phyloP scores from a whole-genome alignment of 768 basidiomycete species.

The Boletus reticulatus region DNA sequence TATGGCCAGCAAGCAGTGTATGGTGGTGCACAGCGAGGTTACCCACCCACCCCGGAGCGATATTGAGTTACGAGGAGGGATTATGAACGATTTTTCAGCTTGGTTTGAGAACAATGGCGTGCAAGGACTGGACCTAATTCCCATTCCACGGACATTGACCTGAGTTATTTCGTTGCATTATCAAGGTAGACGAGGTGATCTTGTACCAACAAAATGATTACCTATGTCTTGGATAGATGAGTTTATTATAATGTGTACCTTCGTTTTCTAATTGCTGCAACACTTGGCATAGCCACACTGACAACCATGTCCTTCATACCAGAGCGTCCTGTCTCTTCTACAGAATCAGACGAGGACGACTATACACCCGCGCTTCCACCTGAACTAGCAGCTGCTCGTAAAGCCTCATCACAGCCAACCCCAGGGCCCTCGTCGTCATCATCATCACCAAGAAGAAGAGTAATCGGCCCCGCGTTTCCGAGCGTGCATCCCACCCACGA shows the following conservation, averaged over 20 bases:
- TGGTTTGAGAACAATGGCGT: slow-evolving; percentile 3
- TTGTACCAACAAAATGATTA: too few species aligned
- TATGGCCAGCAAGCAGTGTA: slow-evolving; percentile 25
- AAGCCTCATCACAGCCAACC: slow-evolving; percentile 22
- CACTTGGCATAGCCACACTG: too few species aligned
- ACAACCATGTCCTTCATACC: slow-evolving; percentile 44
- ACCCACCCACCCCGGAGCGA: slow-evolving; percentile 48
- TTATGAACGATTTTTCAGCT: slow-evolving; percentile 4
- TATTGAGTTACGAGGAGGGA: slow-evolving; percentile 33
- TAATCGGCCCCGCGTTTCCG: slow-evolving; percentile 56
- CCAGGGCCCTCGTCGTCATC: slow-evolving; percentile 25
- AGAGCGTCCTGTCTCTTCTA: slow-evolving; percentile 35
- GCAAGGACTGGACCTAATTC: slow-evolving; percentile 15
- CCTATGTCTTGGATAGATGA: background rate
- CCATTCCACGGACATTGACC: slow-evolving; percentile 13
- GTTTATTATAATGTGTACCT: background rate
- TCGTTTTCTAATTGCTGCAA: too few species aligned
- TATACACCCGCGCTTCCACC: slow-evolving; percentile 76
- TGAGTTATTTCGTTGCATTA: slow-evolving; percentile 25
- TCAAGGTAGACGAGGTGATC: background rate
- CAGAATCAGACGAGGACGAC: slow-evolving; percentile 54
- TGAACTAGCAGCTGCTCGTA: slow-evolving; percentile 51
- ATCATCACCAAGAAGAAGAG: slow-evolving; percentile 26
- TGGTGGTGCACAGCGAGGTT: slow-evolving; percentile 32
- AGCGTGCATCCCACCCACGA: slow-evolving; percentile 32